Evolutionary conservation across 2,329 filamentous ascomycete genomes (phyloP).

Genomic region (Alternaria longipes): DNA sequence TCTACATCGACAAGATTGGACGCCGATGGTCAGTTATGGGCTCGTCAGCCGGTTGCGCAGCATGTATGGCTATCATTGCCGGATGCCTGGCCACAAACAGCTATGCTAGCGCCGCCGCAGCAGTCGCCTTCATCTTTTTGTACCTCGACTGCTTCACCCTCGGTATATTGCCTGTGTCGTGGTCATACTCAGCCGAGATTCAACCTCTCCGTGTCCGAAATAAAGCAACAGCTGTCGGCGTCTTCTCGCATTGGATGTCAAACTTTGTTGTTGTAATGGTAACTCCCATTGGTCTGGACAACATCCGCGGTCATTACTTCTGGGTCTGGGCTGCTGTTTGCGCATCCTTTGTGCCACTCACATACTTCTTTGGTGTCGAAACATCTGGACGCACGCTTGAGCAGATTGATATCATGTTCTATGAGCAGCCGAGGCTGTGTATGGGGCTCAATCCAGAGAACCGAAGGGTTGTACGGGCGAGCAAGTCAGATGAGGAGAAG

Average conservation of each 20-base stretch:
- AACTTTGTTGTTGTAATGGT: slow-evolving; percentile 64
- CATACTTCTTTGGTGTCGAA: slow-evolving; percentile 50
- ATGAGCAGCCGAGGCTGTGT: slow-evolving; percentile 39
- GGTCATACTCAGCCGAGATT: slow-evolving; percentile 62
- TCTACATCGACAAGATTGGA: slow-evolving; percentile 59
- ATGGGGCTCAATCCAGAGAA: slow-evolving; percentile 47
- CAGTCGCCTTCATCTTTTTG: slow-evolving; percentile 53
- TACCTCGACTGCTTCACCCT: slow-evolving; percentile 35
- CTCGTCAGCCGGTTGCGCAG: slow-evolving; percentile 44
- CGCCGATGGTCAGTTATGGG: slow-evolving; percentile 44
- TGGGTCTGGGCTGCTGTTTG: slow-evolving; percentile 63
- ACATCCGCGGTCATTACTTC: slow-evolving; percentile 55
- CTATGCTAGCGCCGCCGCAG: slow-evolving; percentile 40
- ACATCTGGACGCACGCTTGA: slow-evolving; percentile 38
- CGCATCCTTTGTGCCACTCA: slow-evolving; percentile 59
- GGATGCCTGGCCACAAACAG: slow-evolving; percentile 39
- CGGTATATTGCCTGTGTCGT: slow-evolving; percentile 52
- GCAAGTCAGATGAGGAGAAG: slow-evolving; percentile 33
- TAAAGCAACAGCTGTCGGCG: slow-evolving; percentile 60
- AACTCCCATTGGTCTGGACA: slow-evolving; percentile 50
- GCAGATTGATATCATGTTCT: slow-evolving; percentile 45
- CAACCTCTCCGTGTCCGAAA: slow-evolving; percentile 59
- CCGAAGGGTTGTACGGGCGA: slow-evolving; percentile 27
- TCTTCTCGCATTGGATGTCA: slow-evolving; percentile 59
- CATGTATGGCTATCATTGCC: slow-evolving; percentile 48